phyloP scores from a whole-genome alignment of 2,329 filamentous ascomycete species.

The Didymella arachidicola region DNA sequence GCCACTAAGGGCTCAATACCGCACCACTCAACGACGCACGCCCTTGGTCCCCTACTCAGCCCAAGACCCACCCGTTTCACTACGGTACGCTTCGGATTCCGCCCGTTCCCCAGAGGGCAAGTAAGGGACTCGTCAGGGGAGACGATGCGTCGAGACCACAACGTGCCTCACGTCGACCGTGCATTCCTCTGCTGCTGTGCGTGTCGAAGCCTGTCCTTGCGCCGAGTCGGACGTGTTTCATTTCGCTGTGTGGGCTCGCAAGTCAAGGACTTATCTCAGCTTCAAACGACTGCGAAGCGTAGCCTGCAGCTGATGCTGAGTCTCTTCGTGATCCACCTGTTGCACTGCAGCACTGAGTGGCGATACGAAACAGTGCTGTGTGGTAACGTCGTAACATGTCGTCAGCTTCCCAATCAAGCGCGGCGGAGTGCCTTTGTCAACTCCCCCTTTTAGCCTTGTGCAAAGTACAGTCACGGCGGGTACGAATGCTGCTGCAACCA shows the following conservation, averaged over 20 bases:
- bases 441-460: conserved; percentile 23
- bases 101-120: conserved; percentile 26
- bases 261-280: conserved; percentile 15
- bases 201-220: conserved; percentile 15
- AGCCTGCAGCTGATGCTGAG: conserved; percentile 19
- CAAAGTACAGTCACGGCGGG: conserved; percentile 29
- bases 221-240: conserved; percentile 12
- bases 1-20: conserved; percentile 23
- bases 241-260: conserved; percentile 6
- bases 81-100: conserved; percentile 29
- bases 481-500: conserved; percentile 33
- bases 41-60: conserved; percentile 34
- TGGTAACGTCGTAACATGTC: conserved; percentile 34
- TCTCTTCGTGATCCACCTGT: conserved; percentile 34
- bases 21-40: conserved; percentile 20
- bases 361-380: conserved; percentile 42
- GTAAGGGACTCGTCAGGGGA: conserved; percentile 29
- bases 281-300: conserved; percentile 22
- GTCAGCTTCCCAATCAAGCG: conserved; percentile 37
- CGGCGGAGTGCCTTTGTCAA: conserved; percentile 23
- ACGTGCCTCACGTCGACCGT: conserved; percentile 24
- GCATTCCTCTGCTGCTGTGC: conserved; percentile 20
- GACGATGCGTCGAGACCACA: conserved; percentile 22
- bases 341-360: conserved; percentile 37
- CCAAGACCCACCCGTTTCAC: conserved; percentile 41